phyloP scores from a whole-genome alignment of 768 basidiomycete species.

The Tricholoma furcatifolium region DNA sequence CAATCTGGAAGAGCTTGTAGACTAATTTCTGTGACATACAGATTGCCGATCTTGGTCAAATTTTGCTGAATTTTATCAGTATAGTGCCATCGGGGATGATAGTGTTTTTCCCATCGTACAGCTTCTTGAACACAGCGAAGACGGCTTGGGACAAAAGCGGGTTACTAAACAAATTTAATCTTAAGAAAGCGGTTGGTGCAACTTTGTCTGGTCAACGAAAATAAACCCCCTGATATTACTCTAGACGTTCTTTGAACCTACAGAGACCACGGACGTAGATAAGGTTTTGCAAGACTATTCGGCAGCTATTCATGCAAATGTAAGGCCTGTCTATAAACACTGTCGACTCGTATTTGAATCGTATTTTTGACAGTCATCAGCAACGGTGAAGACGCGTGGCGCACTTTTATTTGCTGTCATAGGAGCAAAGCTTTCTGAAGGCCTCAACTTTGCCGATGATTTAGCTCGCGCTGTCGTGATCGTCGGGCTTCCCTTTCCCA shows the following conservation, averaged over 20 bases:
- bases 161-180: constrained; percentile 55
- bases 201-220: not conserved
- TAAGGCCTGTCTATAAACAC: not conserved
- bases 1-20: not conserved
- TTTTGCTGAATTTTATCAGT: constrained; percentile 75
- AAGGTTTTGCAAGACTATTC: constrained; percentile 72
- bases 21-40: constrained; percentile 24
- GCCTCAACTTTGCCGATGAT: constrained; percentile 73
- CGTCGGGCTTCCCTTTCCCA: constrained; percentile 92
- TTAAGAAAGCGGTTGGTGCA: constrained; percentile 69
- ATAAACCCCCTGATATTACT: not conserved
- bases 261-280: constrained; percentile 70
- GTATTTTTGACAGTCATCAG: constrained; percentile 3
- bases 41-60: constrained; percentile 82
- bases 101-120: constrained; percentile 93
- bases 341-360: not conserved
- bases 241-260: constrained; percentile 90
- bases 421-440: constrained; percentile 97
- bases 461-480: constrained; percentile 85
- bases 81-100: constrained; percentile 87
- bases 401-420: constrained; percentile 92
- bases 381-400: constrained; percentile 45
- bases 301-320: constrained; percentile 34
- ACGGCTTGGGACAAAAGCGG: constrained; percentile 64
- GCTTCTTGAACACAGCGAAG: constrained; percentile 69